phyloP scores from a whole-genome alignment of 768 basidiomycete species.

The Boletus rubroflammeus region DNA sequence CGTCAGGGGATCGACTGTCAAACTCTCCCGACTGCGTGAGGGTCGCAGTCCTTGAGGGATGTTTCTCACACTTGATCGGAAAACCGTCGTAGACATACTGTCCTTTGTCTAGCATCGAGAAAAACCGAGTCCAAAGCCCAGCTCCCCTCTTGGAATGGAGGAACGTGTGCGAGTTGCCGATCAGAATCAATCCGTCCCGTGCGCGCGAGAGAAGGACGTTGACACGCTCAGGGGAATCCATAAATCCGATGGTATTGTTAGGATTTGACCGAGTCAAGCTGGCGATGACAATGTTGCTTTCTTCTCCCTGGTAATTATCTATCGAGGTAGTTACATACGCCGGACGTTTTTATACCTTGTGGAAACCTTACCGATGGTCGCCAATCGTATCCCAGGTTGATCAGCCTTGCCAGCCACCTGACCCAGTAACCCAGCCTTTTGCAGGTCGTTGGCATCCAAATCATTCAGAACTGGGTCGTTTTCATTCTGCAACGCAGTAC shows the following conservation, averaged over 20 bases:
- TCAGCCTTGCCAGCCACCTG: conserved; percentile 41
- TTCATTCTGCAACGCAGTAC: conserved; percentile 38
- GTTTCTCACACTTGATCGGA: conserved; percentile 55
- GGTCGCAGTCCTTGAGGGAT: conserved; percentile 39
- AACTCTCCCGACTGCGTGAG: conserved; percentile 47
- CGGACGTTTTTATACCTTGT: not conserved
- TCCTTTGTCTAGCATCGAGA: conserved; percentile 39
- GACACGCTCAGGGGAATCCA: conserved; percentile 64
- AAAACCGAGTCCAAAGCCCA: conserved; percentile 49
- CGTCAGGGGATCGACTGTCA: conserved; percentile 53
- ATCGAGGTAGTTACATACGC: not conserved
- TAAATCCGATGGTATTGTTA: conserved; percentile 61
- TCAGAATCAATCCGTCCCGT: conserved; percentile 59
- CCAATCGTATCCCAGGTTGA: conserved; percentile 44
- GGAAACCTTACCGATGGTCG: conserved; percentile 56
- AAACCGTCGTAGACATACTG: conserved; percentile 57
- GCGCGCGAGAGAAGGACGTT: conserved; percentile 75
- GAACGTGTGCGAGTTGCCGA: conserved; percentile 67
- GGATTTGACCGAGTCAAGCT: conserved; percentile 61
- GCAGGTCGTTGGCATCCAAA: conserved; percentile 56
- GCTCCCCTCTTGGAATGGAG: conserved; percentile 48
- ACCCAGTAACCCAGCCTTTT: conserved; percentile 52
- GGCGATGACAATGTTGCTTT: conserved; percentile 63
- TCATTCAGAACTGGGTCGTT: conserved; percentile 63
- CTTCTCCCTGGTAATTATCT: conserved; percentile 81